Conservation (phyloP, 1,284 basidiomycete genomes). For the Puccinia horiana region DNA sequence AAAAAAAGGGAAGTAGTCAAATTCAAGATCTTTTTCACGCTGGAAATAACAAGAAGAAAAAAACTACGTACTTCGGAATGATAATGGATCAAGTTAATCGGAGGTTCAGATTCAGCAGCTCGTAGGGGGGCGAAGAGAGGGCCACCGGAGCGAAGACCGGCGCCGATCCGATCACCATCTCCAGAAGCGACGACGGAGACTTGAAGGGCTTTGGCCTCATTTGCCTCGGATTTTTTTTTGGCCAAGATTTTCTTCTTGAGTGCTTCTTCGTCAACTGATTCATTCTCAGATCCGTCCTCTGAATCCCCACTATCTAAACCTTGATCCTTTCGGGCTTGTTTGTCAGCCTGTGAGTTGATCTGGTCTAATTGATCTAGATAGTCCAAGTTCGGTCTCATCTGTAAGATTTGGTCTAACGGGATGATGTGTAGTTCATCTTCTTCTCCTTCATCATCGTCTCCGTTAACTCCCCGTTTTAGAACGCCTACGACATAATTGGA, state of each 20-base stretch:
- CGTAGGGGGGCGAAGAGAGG: constrained; percentile 54
- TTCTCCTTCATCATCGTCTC: constrained; percentile 48
- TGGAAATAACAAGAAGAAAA: neutral
- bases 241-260: constrained; percentile 51
- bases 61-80: constrained; percentile 53
- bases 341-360: constrained; percentile 51
- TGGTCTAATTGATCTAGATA: constrained; percentile 56
- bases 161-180: constrained; percentile 35
- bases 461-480: constrained; percentile 53
- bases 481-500: constrained; percentile 56
- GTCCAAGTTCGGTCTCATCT: constrained; percentile 55
- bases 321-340: constrained; percentile 51
- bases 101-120: constrained; percentile 55
- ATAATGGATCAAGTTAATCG: constrained; percentile 54
- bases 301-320: constrained; percentile 51
- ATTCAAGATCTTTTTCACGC: neutral
- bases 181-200: constrained; percentile 52
- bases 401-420: constrained; percentile 56
- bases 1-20: neutral
- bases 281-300: constrained; percentile 49
- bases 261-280: constrained; percentile 51
- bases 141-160: constrained; percentile 53
- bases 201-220: constrained; percentile 54
- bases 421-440: constrained; percentile 55
- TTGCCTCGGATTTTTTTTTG: constrained; percentile 54